These are phyloP conservation scores for Pseudogymnoascus sp. DNA, from an alignment of 2,329 filamentous ascomycete genomes.

Conservation along the genomic window DNA sequence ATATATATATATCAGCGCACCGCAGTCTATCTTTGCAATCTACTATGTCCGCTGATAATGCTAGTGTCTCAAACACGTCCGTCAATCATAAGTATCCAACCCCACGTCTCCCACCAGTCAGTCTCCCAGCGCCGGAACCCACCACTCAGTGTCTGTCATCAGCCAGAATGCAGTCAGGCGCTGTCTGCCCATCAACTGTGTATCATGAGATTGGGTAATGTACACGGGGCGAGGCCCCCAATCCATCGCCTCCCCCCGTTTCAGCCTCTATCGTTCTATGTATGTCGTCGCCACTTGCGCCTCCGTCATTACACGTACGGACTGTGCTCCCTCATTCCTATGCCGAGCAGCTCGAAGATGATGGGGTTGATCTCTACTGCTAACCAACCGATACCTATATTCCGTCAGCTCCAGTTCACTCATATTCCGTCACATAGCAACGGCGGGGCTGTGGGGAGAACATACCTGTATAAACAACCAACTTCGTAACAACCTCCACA, in stretches of 20 bases:
- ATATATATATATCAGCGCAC: not conserved
- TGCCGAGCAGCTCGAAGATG: slow-evolving; percentile 36
- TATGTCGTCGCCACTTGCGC: not conserved
- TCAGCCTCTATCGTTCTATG: not conserved
- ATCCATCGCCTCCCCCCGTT: not conserved
- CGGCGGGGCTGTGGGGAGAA: slow-evolving; percentile 12
- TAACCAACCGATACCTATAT: slow-evolving; percentile 70
- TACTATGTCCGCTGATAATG: slow-evolving; percentile 3
- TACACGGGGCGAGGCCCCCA: not conserved
- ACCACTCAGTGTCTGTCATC: not conserved
- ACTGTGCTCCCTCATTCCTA: slow-evolving; percentile 27
- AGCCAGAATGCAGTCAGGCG: not conserved
- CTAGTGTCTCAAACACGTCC: not conserved
- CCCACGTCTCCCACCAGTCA: not conserved
- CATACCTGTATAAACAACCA: slow-evolving; percentile 88
- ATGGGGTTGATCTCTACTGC: slow-evolving; percentile 46
- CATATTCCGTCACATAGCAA: not conserved
- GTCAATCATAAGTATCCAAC: slow-evolving; percentile 1
- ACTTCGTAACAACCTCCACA: slow-evolving; percentile 95
- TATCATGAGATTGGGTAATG: slow-evolving; percentile 5
- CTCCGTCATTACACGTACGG: not conserved
- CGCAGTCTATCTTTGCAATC: not conserved
- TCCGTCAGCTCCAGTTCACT: not conserved
- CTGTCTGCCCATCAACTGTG: not conserved
- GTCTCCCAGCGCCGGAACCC: not conserved